Conservation (phyloP, 1,139 yeast genomes). For the Fermentozyma sake region DNA sequence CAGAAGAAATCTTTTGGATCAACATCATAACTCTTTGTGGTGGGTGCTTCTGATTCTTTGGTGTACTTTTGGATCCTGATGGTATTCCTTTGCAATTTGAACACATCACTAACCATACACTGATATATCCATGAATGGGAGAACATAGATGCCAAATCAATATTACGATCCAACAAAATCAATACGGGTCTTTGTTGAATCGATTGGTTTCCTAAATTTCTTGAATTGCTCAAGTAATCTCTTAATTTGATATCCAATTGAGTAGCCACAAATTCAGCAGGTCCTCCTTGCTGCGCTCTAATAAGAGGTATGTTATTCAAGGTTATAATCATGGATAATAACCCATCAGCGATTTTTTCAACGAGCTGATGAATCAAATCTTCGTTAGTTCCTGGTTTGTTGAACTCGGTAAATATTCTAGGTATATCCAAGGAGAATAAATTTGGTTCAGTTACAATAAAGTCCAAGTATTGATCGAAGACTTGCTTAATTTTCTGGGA, state of each 20-base stretch:
- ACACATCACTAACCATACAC: slow-evolving; percentile 92
- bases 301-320: slow-evolving; percentile 80
- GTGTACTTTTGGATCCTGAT: slow-evolving; percentile 42
- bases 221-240: slow-evolving; percentile 75
- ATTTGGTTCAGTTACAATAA: slow-evolving; percentile 88
- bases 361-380: slow-evolving; percentile 67
- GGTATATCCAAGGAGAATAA: slow-evolving; percentile 74
- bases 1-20: slow-evolving; percentile 94
- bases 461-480: slow-evolving; percentile 88
- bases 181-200: slow-evolving; percentile 65
- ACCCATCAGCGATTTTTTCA: slow-evolving; percentile 68
- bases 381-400: slow-evolving; percentile 69
- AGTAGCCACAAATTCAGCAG: slow-evolving; percentile 91
- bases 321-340: slow-evolving; percentile 76
- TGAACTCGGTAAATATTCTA: slow-evolving; percentile 62
- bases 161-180: slow-evolving; percentile 77
- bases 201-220: slow-evolving; percentile 24
- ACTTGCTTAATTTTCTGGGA: slow-evolving; percentile 76
- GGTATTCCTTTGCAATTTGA: slow-evolving; percentile 73
- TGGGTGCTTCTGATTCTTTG: slow-evolving; percentile 30
- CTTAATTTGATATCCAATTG: slow-evolving; percentile 78
- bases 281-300: slow-evolving; percentile 88
- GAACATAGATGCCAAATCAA: slow-evolving; percentile 90
- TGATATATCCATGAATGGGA: slow-evolving; percentile 98
- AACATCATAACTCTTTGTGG: slow-evolving; percentile 65